Conservation (phyloP, 1,139 yeast genomes). For the Yamadazyma blattariae region DNA sequence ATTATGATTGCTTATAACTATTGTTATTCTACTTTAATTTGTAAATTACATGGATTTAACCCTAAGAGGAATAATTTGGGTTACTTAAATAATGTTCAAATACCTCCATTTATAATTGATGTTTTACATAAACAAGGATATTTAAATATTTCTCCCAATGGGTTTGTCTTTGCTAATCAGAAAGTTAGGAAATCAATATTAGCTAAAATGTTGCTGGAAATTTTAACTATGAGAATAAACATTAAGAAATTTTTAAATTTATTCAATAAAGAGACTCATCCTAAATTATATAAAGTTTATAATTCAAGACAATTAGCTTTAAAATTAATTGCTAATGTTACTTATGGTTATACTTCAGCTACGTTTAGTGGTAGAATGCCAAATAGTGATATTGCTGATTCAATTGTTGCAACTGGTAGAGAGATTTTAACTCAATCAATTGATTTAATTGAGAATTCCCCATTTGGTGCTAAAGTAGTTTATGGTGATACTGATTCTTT, state of each 20-base stretch:
- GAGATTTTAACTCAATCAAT: conserved; percentile 77
- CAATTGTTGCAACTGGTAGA: conserved; percentile 87
- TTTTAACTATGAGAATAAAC: conserved; percentile 75
- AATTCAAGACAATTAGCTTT: conserved; percentile 82
- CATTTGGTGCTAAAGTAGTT: conserved; percentile 89
- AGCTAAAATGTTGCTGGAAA: conserved; percentile 81
- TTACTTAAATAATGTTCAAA: conserved; percentile 37
- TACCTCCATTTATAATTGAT: conserved; percentile 58
- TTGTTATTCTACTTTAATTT: conserved; percentile 85
- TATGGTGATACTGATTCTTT: conserved; percentile 96
- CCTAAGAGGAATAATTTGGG: conserved; percentile 37
- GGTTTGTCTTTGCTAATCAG: conserved; percentile 70
- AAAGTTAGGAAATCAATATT: conserved; percentile 66
- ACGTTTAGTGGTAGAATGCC: conserved; percentile 98
- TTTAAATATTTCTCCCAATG: conserved; percentile 79
- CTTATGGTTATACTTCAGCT: conserved; percentile 95
- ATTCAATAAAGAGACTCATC: conserved; percentile 33
- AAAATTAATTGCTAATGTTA: conserved; percentile 89
- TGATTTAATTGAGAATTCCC: conserved; percentile 56
- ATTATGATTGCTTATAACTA: conserved; percentile 88
- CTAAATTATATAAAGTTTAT: conserved; percentile 52
- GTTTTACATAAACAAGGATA: conserved; percentile 47
- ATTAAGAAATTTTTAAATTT: conserved; percentile 71
- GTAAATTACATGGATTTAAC: conserved; percentile 54
- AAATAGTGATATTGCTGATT: conserved; percentile 89